A percentile compares a stretch with the other conserved stretches of the same genome.
phyloP scores from a whole-genome alignment of 305 asterid species.

The Solanum hybrid region DNA sequence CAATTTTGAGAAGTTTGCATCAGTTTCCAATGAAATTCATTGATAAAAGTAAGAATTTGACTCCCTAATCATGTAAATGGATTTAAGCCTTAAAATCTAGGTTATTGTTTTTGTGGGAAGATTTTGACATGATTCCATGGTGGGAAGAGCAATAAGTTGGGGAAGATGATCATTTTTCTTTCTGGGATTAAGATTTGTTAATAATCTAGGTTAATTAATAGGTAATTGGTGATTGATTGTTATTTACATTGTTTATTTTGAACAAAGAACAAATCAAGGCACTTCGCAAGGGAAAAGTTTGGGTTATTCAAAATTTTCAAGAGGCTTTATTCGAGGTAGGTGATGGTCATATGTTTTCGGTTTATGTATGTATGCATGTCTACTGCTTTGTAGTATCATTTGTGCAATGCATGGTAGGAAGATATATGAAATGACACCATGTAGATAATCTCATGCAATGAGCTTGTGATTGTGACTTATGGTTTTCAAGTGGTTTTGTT shows the following conservation, averaged over 20 bases:
- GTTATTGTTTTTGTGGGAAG: not conserved
- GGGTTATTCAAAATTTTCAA: not conserved
- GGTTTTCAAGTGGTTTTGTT: not conserved
- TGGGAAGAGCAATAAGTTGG: not conserved
- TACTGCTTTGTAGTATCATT: no score
- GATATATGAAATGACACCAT: no score
- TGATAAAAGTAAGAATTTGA: not conserved
- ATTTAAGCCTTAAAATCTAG: not conserved
- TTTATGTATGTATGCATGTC: no score
- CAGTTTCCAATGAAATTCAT: not conserved
- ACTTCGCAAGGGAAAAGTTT: not conserved
- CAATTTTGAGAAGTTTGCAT: not conserved
- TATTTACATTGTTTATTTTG: not conserved
- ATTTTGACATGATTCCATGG: not conserved
- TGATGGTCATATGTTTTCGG: no score
- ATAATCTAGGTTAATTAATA: not conserved
- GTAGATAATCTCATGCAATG: no score
- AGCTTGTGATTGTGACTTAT: no score
- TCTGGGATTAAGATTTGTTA: not conserved
- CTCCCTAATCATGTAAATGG: not conserved
- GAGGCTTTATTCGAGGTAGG: no score
- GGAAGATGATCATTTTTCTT: not conserved
- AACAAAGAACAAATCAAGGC: not conserved
- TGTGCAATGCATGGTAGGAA: no score
- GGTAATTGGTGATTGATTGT: not conserved